phyloP scores from a whole-genome alignment of 129 eudicot species.

The Lactuca saligna region DNA sequence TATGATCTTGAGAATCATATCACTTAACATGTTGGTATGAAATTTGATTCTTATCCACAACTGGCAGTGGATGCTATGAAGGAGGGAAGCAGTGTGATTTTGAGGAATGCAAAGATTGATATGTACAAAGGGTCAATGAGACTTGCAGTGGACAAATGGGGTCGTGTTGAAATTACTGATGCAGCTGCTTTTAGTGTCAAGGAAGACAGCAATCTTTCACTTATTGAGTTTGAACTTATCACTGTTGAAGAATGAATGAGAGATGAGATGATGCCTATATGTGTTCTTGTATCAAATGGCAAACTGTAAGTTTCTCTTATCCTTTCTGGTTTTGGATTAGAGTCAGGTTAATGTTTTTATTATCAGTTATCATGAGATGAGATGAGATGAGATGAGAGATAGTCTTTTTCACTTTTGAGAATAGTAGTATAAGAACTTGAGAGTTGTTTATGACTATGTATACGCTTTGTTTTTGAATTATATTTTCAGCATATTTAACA shows the following conservation, averaged over 20 bases:
- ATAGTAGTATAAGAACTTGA: constrained; percentile 25
- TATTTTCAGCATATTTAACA: constrained; percentile 4
- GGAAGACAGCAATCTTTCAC: constrained; percentile 64
- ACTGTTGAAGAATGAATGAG: constrained; percentile 38
- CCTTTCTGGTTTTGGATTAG: constrained; percentile 11
- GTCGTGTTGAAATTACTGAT: constrained; percentile 53
- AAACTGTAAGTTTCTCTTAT: constrained; percentile 17
- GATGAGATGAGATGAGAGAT: constrained; percentile 21
- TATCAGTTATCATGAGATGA: constrained; percentile 17
- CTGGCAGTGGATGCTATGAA: constrained; percentile 57
- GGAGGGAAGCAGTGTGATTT: constrained; percentile 51
- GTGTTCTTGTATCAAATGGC: constrained; percentile 24
- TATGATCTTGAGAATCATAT: no score
- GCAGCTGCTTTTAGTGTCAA: constrained; percentile 54
- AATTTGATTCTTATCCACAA: constrained; percentile 3
- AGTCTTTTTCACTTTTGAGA: constrained; percentile 18
- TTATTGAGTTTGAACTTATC: constrained; percentile 63
- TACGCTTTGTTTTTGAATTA: constrained; percentile 20
- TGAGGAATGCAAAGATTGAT: constrained; percentile 64
- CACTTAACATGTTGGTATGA: no score
- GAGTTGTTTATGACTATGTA: constrained; percentile 30
- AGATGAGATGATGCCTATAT: background rate
- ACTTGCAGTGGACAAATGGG: constrained; percentile 80
- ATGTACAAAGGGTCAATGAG: constrained; percentile 73
- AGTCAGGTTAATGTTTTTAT: constrained; percentile 6